phyloP scores from a whole-genome alignment of 2,329 filamentous ascomycete species.

The Alternaria ethzedia region DNA sequence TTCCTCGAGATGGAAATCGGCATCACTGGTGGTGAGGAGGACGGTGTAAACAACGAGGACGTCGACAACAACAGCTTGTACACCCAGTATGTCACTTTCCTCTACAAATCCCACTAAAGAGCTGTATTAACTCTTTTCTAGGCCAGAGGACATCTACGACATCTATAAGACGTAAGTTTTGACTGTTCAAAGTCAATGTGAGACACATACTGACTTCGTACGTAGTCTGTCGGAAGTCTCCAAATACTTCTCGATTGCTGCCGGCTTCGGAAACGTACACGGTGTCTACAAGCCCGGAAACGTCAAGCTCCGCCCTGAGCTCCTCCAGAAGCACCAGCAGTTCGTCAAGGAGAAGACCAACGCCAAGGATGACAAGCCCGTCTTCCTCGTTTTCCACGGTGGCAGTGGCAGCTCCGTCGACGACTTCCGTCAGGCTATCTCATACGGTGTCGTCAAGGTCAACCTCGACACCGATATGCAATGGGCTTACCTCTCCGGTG shows the following conservation, averaged over 20 bases:
- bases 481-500: constrained; percentile 83
- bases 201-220: not conserved
- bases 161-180: constrained; percentile 60
- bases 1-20: constrained; percentile 98
- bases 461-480: constrained; percentile 99
- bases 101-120: not conserved
- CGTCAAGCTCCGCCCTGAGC: constrained; percentile 79
- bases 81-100: constrained; percentile 66
- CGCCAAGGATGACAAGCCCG: constrained; percentile 61
- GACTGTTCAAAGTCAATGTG: not conserved
- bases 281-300: constrained; percentile 69
- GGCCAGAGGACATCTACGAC: constrained; percentile 39
- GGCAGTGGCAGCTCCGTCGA: constrained; percentile 90
- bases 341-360: constrained; percentile 78
- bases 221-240: constrained; percentile 76
- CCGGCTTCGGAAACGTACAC: constrained; percentile 98
- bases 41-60: constrained; percentile 68
- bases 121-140: not conserved
- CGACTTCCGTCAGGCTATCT: constrained; percentile 69
- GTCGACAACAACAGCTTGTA: constrained; percentile 83
- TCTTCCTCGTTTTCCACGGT: constrained; percentile 99
- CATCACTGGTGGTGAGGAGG: constrained; percentile 89
- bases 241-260: constrained; percentile 80
- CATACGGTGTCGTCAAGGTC: constrained; percentile 96
- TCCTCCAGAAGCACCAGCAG: constrained; percentile 94